A percentile compares a stretch with the other conserved stretches of the same genome.
Evolutionary conservation across 2,329 filamentous ascomycete genomes (phyloP).

Genomic region (Aspergillus fumigatiaffinis): DNA sequence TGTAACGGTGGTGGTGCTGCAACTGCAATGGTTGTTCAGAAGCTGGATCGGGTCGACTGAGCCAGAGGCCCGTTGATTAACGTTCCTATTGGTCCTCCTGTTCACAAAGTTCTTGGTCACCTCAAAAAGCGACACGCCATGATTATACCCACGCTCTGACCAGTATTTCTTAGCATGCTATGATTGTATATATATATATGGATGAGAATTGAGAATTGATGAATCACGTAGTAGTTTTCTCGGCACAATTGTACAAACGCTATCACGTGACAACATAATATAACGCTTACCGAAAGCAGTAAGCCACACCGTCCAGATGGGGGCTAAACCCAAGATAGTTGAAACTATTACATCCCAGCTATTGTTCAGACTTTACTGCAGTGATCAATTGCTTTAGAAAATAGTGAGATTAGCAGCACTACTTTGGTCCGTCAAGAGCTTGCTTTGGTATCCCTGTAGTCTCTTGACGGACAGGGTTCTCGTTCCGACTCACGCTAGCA

Average conservation of each 20-base stretch:
- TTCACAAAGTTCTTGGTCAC: neutral
- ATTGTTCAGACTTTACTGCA: neutral
- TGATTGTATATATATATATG: neutral
- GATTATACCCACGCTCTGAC: slow-evolving; percentile 2
- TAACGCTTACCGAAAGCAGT: neutral
- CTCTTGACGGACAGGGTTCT: neutral
- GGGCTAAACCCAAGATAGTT: neutral
- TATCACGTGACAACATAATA: neutral
- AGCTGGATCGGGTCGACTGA: slow-evolving; percentile 55
- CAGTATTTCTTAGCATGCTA: neutral
- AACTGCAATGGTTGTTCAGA: slow-evolving; percentile 86
- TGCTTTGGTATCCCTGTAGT: neutral
- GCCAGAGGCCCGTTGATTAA: neutral
- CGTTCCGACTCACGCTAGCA: neutral
- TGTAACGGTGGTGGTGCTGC: slow-evolving; percentile 95
- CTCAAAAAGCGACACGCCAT: neutral
- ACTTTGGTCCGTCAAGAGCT: neutral
- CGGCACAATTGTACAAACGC: rapidly evolving
- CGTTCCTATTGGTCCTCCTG: neutral
- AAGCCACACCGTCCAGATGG: neutral
- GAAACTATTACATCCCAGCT: neutral
- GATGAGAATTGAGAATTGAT: neutral
- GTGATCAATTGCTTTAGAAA: neutral
- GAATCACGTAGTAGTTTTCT: neutral
- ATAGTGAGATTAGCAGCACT: neutral